Percentiles rank a stretch among this genome's conserved stretches.
Conservation (phyloP, 495 filamentous ascomycete genomes). For the Penicillium parvum region DNA sequence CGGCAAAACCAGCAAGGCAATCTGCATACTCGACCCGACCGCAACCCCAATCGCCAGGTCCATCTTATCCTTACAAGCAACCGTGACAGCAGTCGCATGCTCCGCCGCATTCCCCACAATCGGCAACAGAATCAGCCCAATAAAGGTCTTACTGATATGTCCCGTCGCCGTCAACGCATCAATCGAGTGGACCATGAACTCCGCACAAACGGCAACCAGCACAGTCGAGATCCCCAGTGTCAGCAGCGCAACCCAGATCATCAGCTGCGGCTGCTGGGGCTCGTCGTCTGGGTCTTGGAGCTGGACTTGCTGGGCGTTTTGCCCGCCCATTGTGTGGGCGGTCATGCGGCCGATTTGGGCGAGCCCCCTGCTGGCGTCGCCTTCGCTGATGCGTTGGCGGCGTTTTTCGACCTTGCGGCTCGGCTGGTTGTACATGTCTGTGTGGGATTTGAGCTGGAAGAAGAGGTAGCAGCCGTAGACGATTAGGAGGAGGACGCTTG, state of each 20-base stretch:
- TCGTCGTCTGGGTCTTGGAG: slow-evolving; percentile 51
- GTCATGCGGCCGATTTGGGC: slow-evolving; percentile 55
- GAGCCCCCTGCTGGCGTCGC: slow-evolving; percentile 56
- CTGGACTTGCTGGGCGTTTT: slow-evolving; percentile 41
- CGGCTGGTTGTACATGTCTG: slow-evolving; percentile 65
- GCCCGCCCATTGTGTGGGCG: slow-evolving; percentile 34
- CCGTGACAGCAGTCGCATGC: slow-evolving; percentile 82
- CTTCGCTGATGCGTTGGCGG: slow-evolving; percentile 48
- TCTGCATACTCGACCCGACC: slow-evolving; percentile 83
- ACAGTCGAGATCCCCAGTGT: slow-evolving; percentile 70
- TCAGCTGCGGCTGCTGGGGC: slow-evolving; percentile 69
- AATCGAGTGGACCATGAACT: slow-evolving; percentile 85
- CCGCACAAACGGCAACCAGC: slow-evolving; percentile 81
- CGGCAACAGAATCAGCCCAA: slow-evolving; percentile 80
- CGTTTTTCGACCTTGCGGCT: slow-evolving; percentile 64
- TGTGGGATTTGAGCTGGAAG: slow-evolving; percentile 79
- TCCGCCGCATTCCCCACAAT: slow-evolving; percentile 89
- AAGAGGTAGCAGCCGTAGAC: slow-evolving; percentile 74
- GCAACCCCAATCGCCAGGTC: slow-evolving; percentile 81
- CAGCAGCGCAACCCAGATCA: slow-evolving; percentile 61
- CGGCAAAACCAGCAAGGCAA: slow-evolving; percentile 74
- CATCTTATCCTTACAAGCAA: slow-evolving; percentile 88
- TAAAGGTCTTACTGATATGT: slow-evolving; percentile 65
- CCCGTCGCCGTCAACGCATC: slow-evolving; percentile 56
- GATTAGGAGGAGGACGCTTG: slow-evolving; percentile 67